Base-by-base conservation (phyloP, 2,329 filamentous ascomycete genomes). In the Scedosporium dehoogii region DNA sequence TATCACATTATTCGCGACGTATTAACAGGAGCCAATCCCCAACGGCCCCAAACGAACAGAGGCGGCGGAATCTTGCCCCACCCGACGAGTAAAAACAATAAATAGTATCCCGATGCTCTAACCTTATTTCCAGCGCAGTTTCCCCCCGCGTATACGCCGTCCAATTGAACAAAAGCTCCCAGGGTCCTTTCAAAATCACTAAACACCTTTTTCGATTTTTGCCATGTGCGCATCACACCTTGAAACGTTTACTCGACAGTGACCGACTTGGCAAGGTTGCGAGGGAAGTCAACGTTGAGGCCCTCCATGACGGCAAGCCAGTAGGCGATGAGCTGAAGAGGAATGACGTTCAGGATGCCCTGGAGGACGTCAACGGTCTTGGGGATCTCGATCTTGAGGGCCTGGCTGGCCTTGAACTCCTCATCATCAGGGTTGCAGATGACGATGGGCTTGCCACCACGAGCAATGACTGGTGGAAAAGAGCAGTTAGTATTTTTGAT, bases 261-360 rank as follows among this genome's bases (percentile, higher is more conserved):
- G 67, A 99, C 94, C 66, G 92, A 96, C 86, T 99, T 99, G 76
- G 94, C 94, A 79, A 99, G 80, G 82, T 99, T 99, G 72, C 94
- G 89, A 63, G 94, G 94, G 86, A 97, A 97, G 75, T 99, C 94
- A 64, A 99, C 94, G 74, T 99, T 97, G 68, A 97, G 82, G 60
- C 92, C 93, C 81, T 96, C 94, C 68, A 89, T 89, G 70, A 99
- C 93, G 62, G 94, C 94, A 67, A 99, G 86, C 93, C 94, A 97
- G 85, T 99, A 99, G 64, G 94, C 91, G 80, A 99, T 97, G 70
- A 99, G 84, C 82, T 99, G 94, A 71, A 99, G 84, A 60, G 94
- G 94, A 69, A 99, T 91, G 72, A 99, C 94, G 78, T 99, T 99
- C 73, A 99, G 85, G 69, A 99, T 88, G 76, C 94, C 94, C 81